These are phyloP conservation scores for Catenaria anguillulae DNA, from an alignment of 371 early-diverging fungal genomes.

Conservation along the genomic window DNA sequence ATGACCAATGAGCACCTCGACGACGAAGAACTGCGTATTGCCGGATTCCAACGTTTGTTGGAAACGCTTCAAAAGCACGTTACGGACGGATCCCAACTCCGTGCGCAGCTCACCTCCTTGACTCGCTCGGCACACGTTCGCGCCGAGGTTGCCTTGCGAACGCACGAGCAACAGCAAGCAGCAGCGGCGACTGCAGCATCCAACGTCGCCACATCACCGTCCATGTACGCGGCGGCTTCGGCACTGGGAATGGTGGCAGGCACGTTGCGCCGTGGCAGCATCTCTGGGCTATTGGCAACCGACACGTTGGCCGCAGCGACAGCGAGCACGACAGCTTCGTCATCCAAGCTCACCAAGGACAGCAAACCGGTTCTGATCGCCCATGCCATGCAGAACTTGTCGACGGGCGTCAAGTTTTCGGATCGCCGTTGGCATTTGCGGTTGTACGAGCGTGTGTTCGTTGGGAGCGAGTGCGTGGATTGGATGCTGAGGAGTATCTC, in stretches of 20 bases:
- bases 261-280: neutral
- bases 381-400: conserved; percentile 52
- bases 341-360: neutral
- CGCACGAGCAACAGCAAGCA: neutral
- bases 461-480: conserved; percentile 78
- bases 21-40: conserved; percentile 80
- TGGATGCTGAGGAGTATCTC: conserved; percentile 70
- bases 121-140: neutral
- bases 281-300: neutral
- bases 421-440: conserved; percentile 83
- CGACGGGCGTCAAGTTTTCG: conserved; percentile 49
- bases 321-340: too few species aligned
- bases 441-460: conserved; percentile 55
- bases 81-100: conserved; percentile 5
- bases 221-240: too few species aligned
- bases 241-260: too few species aligned
- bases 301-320: neutral
- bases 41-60: conserved; percentile 66
- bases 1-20: conserved; percentile 45
- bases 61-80: conserved; percentile 26
- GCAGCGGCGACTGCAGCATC: neutral
- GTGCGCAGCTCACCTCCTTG: conserved; percentile 15
- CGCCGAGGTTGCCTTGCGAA: neutral
- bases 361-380: conserved; percentile 29
- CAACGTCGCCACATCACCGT: too few species aligned